A percentile compares a stretch with the other conserved stretches of the same genome.
phyloP scores from a whole-genome alignment of 805 yeast genomes.

The Yamadazyma tumulicola region DNA sequence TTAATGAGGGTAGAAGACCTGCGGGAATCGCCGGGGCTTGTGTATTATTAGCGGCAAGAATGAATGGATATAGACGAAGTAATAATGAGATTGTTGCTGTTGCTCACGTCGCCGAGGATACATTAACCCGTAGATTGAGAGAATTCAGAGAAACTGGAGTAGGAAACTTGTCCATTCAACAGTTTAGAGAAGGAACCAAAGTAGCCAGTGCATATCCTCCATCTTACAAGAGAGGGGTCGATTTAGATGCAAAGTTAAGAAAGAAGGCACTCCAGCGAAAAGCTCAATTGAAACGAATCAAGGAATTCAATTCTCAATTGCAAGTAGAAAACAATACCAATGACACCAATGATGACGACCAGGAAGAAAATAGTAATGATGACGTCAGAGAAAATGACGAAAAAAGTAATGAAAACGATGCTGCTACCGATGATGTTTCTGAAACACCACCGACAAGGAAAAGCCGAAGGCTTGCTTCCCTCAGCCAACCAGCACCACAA shows the following conservation, averaged over 20 bases:
- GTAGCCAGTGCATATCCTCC: constrained; percentile 72
- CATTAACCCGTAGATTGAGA: constrained; percentile 82
- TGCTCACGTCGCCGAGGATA: constrained; percentile 92
- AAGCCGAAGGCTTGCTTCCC: constrained; percentile 1
- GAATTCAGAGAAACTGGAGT: constrained; percentile 82
- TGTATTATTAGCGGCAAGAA: constrained; percentile 85
- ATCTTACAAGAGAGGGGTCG: constrained; percentile 57
- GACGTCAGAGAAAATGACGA: constrained; percentile 3
- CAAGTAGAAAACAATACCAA: background rate
- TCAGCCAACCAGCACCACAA: background rate
- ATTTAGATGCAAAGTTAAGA: constrained; percentile 2
- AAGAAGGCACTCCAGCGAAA: background rate
- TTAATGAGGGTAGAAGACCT: constrained; percentile 93
- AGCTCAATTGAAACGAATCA: background rate
- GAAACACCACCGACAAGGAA: background rate
- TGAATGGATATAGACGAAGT: constrained; percentile 90
- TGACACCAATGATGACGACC: constrained; percentile 9
- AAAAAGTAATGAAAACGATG: constrained; percentile 2
- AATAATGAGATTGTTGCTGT: constrained; percentile 93
- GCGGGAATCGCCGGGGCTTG: constrained; percentile 99
- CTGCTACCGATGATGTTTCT: constrained; percentile 13
- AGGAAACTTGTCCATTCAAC: constrained; percentile 66
- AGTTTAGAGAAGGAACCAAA: constrained; percentile 54
- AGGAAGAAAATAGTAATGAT: constrained; percentile 8
- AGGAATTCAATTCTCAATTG: no score